These are phyloP conservation scores for Amauroascus niger DNA, from an alignment of 2,329 filamentous ascomycete species.

Conservation along the genomic window DNA sequence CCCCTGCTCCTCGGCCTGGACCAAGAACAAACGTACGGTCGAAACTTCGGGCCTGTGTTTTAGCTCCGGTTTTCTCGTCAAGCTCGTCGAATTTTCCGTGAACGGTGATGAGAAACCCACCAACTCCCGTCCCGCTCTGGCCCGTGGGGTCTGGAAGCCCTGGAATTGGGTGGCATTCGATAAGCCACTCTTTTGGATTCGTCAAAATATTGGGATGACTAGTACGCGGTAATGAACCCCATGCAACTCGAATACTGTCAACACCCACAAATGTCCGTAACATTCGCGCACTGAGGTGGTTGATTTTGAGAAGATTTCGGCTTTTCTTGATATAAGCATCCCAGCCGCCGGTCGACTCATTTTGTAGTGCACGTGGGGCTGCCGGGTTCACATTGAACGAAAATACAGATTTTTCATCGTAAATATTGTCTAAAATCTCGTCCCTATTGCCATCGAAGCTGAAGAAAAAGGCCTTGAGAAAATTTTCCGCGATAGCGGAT, in stretches of 20 bases:
- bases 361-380: slow-evolving; percentile 44
- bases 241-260: slow-evolving; percentile 56
- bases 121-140: slow-evolving; percentile 55
- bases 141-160: slow-evolving; percentile 61
- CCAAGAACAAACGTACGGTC: slow-evolving; percentile 72
- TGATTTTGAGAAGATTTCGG: slow-evolving; percentile 65
- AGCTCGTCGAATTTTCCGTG: slow-evolving; percentile 78
- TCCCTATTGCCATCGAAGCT: slow-evolving; percentile 64
- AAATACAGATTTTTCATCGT: slow-evolving; percentile 66
- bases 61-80: slow-evolving; percentile 46
- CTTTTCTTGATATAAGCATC: slow-evolving; percentile 65
- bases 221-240: slow-evolving; percentile 61
- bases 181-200: slow-evolving; percentile 63
- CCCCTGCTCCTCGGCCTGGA: slow-evolving; percentile 56
- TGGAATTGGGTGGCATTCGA: slow-evolving; percentile 68
- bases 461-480: slow-evolving; percentile 63
- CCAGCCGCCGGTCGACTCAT: slow-evolving; percentile 47
- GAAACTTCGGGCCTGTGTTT: slow-evolving; percentile 61
- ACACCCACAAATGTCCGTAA: slow-evolving; percentile 57
- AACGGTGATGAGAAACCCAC: slow-evolving; percentile 67
- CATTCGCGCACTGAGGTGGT: slow-evolving; percentile 49
- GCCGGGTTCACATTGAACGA: slow-evolving; percentile 63
- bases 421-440: slow-evolving; percentile 55
- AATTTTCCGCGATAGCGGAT: slow-evolving; percentile 62
- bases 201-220: slow-evolving; percentile 61